These are phyloP conservation scores for Auricularia heimuer DNA, from an alignment of 768 basidiomycete genomes.

Conservation along the genomic window DNA sequence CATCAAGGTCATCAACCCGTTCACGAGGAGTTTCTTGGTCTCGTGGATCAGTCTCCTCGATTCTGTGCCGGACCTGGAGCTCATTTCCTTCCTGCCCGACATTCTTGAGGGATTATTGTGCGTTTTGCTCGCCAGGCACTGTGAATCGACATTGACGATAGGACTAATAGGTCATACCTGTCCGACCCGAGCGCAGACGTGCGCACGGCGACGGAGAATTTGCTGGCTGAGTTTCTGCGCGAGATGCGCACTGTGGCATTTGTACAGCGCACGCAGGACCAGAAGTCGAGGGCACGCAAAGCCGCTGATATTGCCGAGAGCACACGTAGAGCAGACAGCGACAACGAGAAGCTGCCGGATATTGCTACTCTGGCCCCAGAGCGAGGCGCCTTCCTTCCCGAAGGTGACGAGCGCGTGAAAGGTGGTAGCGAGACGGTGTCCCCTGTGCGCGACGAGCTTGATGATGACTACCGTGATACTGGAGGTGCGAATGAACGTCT, in stretches of 20 bases:
- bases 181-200: constrained; percentile 88
- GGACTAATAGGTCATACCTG: constrained; percentile 67
- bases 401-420: constrained; percentile 32
- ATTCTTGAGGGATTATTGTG: constrained; percentile 90
- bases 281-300: constrained; percentile 35
- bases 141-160: constrained; percentile 9
- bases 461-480: constrained; percentile 47
- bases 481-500: constrained; percentile 30
- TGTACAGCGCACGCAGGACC: constrained; percentile 58
- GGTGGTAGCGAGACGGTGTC: constrained; percentile 33
- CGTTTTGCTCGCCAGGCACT: constrained; percentile 21
- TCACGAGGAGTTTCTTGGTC: constrained; percentile 92
- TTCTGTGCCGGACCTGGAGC: constrained; percentile 91
- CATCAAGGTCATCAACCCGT: constrained; percentile 91
- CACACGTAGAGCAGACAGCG: constrained; percentile 30
- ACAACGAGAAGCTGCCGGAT: constrained; percentile 47
- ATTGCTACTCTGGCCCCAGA: constrained; percentile 49
- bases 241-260: constrained; percentile 82
- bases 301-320: constrained; percentile 32
- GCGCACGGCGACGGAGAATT: constrained; percentile 77
- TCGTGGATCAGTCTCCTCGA: constrained; percentile 95
- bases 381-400: constrained; percentile 29
- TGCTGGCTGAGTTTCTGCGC: constrained; percentile 79
- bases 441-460: constrained; percentile 31
- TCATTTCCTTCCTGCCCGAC: constrained; percentile 89